Conservation (phyloP, 1,284 basidiomycete species). For the Cutaneotrichosporon sp. region DNA sequence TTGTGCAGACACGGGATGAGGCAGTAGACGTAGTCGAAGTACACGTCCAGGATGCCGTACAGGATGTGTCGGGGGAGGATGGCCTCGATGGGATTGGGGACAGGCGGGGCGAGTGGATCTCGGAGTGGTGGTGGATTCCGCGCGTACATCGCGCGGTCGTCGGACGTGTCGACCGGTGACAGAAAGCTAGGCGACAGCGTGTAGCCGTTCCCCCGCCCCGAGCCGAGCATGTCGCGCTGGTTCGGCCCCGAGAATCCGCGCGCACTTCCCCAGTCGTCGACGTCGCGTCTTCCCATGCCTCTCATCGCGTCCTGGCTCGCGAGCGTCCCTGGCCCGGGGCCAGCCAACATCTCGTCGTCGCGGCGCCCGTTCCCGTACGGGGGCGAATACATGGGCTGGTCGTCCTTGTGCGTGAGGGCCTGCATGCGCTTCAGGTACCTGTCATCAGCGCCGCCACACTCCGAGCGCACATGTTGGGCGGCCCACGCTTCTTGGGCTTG, state of each 20-base stretch:
- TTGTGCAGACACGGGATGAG: conserved; percentile 62
- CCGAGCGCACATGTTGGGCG: conserved; percentile 72
- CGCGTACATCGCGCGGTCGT: not conserved
- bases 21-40: conserved; percentile 86
- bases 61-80: conserved; percentile 43
- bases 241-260: conserved; percentile 12
- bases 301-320: conserved; percentile 26
- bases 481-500: conserved; percentile 85
- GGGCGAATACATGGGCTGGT: not conserved
- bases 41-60: conserved; percentile 67
- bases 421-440: conserved; percentile 33
- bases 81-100: conserved; percentile 42
- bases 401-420: conserved; percentile 16
- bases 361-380: not conserved
- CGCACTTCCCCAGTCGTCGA: conserved; percentile 20
- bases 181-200: conserved; percentile 10
- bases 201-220: conserved; percentile 1
- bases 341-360: conserved; percentile 3
- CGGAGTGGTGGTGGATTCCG: not conserved
- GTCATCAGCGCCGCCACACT: not conserved
- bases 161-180: not conserved
- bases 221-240: conserved; percentile 7
- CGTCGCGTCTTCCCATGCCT: conserved; percentile 6
- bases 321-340: conserved; percentile 27
- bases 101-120: not conserved